Evolutionary conservation across 495 filamentous ascomycete species (phyloP), one percentile per base, ranked within the genome.

Genomic region (Cetradonia linearis): DNA sequence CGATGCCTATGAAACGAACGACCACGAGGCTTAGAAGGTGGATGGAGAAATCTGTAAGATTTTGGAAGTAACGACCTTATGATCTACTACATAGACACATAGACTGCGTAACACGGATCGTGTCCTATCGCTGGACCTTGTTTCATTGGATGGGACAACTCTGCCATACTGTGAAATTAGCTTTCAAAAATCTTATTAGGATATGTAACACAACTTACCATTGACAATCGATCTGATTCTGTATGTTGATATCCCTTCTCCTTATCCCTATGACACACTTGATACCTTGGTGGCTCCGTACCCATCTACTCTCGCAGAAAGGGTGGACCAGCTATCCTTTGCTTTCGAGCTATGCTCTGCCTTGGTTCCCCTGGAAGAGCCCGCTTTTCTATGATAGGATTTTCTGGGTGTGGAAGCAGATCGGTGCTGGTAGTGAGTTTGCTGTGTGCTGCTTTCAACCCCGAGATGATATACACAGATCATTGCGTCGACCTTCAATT

Each of bases 391-490:
- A 36, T 59, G 7, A 38, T 46, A 16, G 65, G 59, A 55, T 60
- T 55, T 18, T 6, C 56, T n/a, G n/a, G n/a, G n/a, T n/a, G n/a
- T n/a, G n/a, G n/a, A n/a, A n/a, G n/a, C 6, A 47, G 52, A 33
- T 18, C 37, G 8, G 18, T 60, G 3, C 49, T 60, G 42, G 42
- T 58, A 18, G 37, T 40, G 27, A 59, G 62, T 1, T 65, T 67
- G 50, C 65, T 57, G 31, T 65, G 63, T 10, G 59, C 27, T 0
- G 60, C 57, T 25, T 67, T 61, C 37, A 18, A 61, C 13, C 31
- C 49, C 2, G 46, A 52, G 34, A 46, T 53, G 4, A 5, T 52
- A 2, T 50, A 53, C 37, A 44, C 34, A 16, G 18, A 52, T 7
- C 23, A 58, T 8, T 65, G 59, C 48, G 55, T 58, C 31, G 44